Percentiles rank a stretch among this genome's conserved stretches.
These are phyloP conservation scores for Pseudoscleropodium purum DNA, from an alignment of 225 moss, liverwort and hornwort species.

Conservation along the genomic window DNA sequence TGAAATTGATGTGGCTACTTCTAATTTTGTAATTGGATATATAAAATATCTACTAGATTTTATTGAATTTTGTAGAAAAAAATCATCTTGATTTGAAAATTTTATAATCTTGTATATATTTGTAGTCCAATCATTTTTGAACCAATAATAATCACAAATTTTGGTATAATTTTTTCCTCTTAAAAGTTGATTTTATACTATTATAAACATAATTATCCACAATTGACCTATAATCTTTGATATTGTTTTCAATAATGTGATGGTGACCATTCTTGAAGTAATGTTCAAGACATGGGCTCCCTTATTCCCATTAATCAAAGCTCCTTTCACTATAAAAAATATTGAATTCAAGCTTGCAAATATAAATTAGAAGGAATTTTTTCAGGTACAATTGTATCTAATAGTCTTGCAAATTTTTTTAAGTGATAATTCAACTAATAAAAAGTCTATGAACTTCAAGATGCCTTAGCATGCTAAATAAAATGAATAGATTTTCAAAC, in stretches of 20 bases:
- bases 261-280: neutral
- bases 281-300: neutral
- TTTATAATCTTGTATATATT: neutral
- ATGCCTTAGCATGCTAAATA: neutral
- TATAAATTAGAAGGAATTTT: neutral
- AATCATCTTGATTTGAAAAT: neutral
- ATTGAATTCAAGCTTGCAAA: neutral
- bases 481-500: neutral
- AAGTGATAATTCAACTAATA: neutral
- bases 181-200: neutral
- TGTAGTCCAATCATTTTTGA: neutral
- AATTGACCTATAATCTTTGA: neutral
- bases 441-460: neutral
- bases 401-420: neutral
- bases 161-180: neutral
- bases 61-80: neutral
- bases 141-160: neutral
- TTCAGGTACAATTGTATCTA: neutral
- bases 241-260: neutral
- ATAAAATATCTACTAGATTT: neutral
- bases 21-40: neutral
- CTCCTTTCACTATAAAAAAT: neutral
- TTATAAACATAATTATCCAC: neutral
- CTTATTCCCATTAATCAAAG: neutral
- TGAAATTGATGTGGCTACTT: neutral